Percentiles rank a stretch among this genome's conserved stretches.
These are phyloP conservation scores for Hypoxylon sp. DNA, from an alignment of 2,329 filamentous ascomycete species.

Conservation along the genomic window DNA sequence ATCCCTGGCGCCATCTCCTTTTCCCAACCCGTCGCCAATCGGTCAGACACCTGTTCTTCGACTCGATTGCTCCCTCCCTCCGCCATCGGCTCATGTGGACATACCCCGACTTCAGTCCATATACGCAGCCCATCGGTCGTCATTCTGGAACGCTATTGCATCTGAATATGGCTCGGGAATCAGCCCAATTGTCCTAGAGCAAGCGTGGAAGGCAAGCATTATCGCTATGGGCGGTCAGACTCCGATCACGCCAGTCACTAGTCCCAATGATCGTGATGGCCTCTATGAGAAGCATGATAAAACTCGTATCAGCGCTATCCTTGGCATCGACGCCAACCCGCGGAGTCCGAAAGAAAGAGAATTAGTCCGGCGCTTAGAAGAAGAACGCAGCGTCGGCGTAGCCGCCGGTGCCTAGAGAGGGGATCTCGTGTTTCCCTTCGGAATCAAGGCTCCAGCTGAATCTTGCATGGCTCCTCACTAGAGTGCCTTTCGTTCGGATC, in stretches of 20 bases:
- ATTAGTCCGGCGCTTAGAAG: constrained; percentile 69
- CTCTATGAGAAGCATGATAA: constrained; percentile 64
- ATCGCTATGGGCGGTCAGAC: constrained; percentile 59
- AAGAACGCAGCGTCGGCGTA: constrained; percentile 59
- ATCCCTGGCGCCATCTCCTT: constrained; percentile 63
- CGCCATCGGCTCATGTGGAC: constrained; percentile 68
- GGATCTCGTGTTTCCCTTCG: neutral
- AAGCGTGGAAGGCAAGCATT: constrained; percentile 73
- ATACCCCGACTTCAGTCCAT: constrained; percentile 76
- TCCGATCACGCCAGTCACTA: constrained; percentile 68
- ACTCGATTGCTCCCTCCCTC: constrained; percentile 70
- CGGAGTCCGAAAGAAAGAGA: constrained; percentile 71
- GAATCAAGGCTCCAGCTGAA: neutral
- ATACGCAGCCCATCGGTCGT: constrained; percentile 77
- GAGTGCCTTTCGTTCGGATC: neutral
- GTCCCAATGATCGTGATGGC: constrained; percentile 65
- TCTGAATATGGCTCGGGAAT: constrained; percentile 77
- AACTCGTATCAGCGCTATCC: constrained; percentile 74
- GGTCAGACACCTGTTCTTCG: constrained; percentile 64
- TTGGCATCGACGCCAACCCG: constrained; percentile 72
- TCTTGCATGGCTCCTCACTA: constrained; percentile 3
- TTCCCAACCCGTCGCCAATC: constrained; percentile 59
- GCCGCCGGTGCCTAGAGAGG: constrained; percentile 53
- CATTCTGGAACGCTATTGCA: constrained; percentile 81
- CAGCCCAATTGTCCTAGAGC: constrained; percentile 75